These are phyloP conservation scores for Neoarthrinium moseri DNA, from an alignment of 2,329 filamentous ascomycete genomes.

Conservation along the genomic window DNA sequence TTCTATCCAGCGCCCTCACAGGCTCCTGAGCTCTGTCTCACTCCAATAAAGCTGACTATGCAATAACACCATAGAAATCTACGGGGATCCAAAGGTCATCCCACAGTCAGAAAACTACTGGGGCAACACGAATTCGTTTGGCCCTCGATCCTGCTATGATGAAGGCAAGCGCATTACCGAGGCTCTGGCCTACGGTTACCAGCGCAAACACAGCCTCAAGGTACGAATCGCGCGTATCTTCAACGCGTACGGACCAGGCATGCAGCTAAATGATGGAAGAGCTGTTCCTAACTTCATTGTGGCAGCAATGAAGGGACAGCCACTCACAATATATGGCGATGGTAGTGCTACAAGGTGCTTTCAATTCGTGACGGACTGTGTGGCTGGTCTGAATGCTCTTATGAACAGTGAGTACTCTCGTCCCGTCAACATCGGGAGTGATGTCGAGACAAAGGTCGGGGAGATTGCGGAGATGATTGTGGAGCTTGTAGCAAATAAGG, in stretches of 20 bases:
- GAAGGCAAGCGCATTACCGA: conserved; percentile 39
- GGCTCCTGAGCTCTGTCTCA: not conserved
- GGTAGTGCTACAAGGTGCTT: conserved; percentile 5
- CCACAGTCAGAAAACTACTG: conserved; percentile 27
- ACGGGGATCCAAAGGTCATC: conserved; percentile 7
- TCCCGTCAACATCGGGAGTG: not conserved
- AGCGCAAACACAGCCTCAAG: not conserved
- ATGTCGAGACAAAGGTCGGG: not conserved
- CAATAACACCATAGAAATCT: conserved; percentile 8
- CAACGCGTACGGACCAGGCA: conserved; percentile 1
- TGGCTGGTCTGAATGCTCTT: not conserved
- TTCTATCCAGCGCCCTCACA: too few relatives aligned
- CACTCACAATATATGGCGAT: conserved; percentile 3
- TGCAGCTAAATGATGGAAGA: not conserved
- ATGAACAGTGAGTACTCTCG: not conserved
- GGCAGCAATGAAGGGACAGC: not conserved
- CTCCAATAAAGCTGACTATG: not conserved
- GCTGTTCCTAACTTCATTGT: conserved; percentile 7
- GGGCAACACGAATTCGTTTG: conserved; percentile 40
- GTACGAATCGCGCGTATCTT: conserved; percentile 2
- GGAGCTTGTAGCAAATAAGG: not conserved
- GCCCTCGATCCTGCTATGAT: conserved; percentile 38
- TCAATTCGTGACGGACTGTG: conserved; percentile 2
- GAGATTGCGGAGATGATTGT: not conserved
- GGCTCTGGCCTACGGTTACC: conserved; percentile 28